Evolutionary conservation across 306 rosid genomes (phyloP), one percentile per base, ranked within the genome.

Genomic region (Rubus idaeus): DNA sequence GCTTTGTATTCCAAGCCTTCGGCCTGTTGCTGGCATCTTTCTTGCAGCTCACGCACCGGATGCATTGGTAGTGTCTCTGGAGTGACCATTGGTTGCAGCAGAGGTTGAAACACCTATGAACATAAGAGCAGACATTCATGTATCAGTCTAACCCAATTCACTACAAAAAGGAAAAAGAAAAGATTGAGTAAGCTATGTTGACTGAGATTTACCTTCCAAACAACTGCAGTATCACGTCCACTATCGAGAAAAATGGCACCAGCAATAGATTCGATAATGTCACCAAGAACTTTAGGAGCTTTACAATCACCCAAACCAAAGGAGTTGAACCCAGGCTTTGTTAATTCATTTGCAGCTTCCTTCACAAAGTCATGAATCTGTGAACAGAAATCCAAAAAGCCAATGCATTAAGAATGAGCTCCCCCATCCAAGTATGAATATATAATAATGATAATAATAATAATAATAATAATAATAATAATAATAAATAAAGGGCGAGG

Each of bases 281-380:
- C 99, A 79, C 99, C 99, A 74, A 92, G 97, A 86, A 95, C 99
- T 88, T 95, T 95, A 63, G 99, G 99, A 82, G 99, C 99, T 92
- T 95, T 95, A 84, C 97, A 95, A 80, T 95, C 99, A 81, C 99
- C 97, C 85, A 95, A 84, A 67, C 99, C 99, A 79, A 95, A 95
- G 57, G 99, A 95, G 88, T 95, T 95, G 83, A 95, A 91, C 53
- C 96, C 99, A 18, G 99, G 97, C 80, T 92, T 89, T 39, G 78
- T 85, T 77, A 88, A 84, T 77, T 95, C 99, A 69, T 82, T 87
- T 80, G 88, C 91, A 81, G 84, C 97, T 85, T 95, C 99, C 88
- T 90, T 95, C 65, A 95, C 99, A 83, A 92, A 95, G 79, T 92
- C 99, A 72, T 87, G 89, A 78, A 95, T 95, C 99, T 95, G 91